phyloP scores from a whole-genome alignment of 192 early-diverging fungal genomes.

The Haplosporangium gracile region DNA sequence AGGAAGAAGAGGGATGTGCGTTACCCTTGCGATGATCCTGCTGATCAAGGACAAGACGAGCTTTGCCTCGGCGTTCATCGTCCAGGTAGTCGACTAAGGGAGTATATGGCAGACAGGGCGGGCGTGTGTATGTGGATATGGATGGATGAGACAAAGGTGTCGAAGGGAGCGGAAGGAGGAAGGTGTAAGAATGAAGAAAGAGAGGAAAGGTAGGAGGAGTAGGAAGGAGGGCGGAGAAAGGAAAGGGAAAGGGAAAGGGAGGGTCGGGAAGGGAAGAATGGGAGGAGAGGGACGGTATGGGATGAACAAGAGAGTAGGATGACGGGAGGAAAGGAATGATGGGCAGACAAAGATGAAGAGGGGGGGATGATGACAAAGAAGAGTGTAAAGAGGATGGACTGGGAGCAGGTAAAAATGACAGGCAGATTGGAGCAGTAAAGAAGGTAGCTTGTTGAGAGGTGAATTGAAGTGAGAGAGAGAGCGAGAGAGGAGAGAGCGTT shows the following conservation, averaged over 20 bases:
- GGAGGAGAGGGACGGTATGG: not conserved
- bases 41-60: conserved; percentile 43
- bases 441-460: too few relatives aligned
- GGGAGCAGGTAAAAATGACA: not conserved
- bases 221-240: not conserved
- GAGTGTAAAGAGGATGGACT: not conserved
- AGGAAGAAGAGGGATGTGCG: not conserved
- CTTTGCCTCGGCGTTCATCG: conserved; percentile 49
- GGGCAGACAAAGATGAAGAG: not conserved
- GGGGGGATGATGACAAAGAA: conserved; percentile 2
- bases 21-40: conserved; percentile 53
- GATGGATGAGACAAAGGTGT: not conserved
- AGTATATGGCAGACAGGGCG: not conserved
- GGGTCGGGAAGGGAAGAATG: not conserved
- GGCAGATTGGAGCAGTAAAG: too few relatives aligned
- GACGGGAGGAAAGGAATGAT: conserved; percentile 1
- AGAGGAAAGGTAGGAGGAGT: not conserved
- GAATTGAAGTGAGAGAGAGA: too few relatives aligned
- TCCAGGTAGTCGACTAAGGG: not conserved
- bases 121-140: not conserved
- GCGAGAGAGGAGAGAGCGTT: not conserved
- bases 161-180: conserved; percentile 2
- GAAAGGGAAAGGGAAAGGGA: not conserved
- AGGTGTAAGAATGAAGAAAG: not conserved
- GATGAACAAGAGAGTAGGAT: not conserved